phyloP scores from a whole-genome alignment of 2,329 filamentous ascomycete species.

The Microsporum audouinii region DNA sequence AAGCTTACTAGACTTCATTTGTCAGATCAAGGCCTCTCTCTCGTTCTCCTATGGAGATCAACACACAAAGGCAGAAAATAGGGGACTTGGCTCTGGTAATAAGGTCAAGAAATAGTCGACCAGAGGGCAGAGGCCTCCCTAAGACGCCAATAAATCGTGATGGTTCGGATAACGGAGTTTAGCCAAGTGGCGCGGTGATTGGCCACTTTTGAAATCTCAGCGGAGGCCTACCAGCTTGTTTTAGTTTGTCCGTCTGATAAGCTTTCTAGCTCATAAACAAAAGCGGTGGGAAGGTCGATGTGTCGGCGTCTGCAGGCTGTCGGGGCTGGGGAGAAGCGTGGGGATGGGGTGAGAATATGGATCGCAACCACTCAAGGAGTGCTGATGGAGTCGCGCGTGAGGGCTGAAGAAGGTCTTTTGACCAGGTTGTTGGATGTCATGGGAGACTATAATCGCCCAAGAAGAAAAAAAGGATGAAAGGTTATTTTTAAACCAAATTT shows the following conservation, averaged over 20 bases:
- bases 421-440: slow-evolving; percentile 3
- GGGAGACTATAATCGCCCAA: slow-evolving; percentile 3
- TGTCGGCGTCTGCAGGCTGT: slow-evolving; percentile 26
- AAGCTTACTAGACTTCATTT: slow-evolving; percentile 21
- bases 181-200: slow-evolving; percentile 10
- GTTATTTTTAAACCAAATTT: slow-evolving; percentile 5
- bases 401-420: slow-evolving; percentile 1
- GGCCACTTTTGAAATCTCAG: slow-evolving; percentile 4
- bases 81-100: slow-evolving; percentile 10
- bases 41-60: not conserved
- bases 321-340: not conserved
- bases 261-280: slow-evolving; percentile 23
- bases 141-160: slow-evolving; percentile 5
- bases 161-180: slow-evolving; percentile 7
- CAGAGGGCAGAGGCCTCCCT: not conserved
- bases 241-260: not conserved
- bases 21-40: slow-evolving; percentile 9
- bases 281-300: slow-evolving; percentile 44
- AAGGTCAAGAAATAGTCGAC: not conserved
- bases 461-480: slow-evolving; percentile 1
- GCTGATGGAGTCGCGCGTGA: slow-evolving; percentile 1
- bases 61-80: slow-evolving; percentile 4
- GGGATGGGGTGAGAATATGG: not conserved
- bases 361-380: not conserved
- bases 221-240: not conserved